These are phyloP conservation scores for Fusarium odoratissimum DNA, from an alignment of 2,329 filamentous ascomycete genomes.

Conservation along the genomic window DNA sequence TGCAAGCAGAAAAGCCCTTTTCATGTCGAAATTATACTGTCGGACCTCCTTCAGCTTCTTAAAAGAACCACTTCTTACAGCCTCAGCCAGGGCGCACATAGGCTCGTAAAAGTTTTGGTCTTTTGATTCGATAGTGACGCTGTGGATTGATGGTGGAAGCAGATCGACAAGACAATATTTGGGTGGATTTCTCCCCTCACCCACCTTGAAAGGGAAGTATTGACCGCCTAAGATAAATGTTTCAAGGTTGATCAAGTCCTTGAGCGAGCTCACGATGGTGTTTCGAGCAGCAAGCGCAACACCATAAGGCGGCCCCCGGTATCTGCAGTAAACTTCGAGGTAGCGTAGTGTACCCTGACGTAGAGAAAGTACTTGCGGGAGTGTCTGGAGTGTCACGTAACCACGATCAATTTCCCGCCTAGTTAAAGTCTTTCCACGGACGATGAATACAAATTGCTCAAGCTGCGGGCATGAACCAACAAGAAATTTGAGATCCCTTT, in stretches of 20 bases:
- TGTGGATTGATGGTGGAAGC: background rate
- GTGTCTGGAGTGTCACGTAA: background rate
- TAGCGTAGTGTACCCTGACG: background rate
- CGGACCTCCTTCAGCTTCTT: background rate
- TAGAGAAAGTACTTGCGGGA: background rate
- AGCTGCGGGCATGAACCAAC: background rate
- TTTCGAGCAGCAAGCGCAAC: too few species aligned
- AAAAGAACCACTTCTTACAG: background rate
- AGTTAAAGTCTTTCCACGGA: background rate
- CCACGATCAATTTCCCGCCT: fast-evolving
- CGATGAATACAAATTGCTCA: background rate
- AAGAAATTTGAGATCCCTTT: background rate
- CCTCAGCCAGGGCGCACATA: background rate
- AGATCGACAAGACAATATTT: background rate
- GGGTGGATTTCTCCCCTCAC: fast-evolving
- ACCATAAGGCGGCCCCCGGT: too few species aligned
- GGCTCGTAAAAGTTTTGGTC: background rate
- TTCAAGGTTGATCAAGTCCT: background rate
- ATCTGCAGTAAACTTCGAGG: background rate
- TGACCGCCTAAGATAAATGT: background rate
- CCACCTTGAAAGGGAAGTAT: background rate
- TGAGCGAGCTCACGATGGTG: background rate
- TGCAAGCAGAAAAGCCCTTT: too few species aligned
- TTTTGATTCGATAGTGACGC: background rate
- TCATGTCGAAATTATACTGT: background rate